Evolutionary conservation across 257 asterid species (phyloP), one percentile per base, ranked within the genome.

Genomic region (Hygrophila difformis): DNA sequence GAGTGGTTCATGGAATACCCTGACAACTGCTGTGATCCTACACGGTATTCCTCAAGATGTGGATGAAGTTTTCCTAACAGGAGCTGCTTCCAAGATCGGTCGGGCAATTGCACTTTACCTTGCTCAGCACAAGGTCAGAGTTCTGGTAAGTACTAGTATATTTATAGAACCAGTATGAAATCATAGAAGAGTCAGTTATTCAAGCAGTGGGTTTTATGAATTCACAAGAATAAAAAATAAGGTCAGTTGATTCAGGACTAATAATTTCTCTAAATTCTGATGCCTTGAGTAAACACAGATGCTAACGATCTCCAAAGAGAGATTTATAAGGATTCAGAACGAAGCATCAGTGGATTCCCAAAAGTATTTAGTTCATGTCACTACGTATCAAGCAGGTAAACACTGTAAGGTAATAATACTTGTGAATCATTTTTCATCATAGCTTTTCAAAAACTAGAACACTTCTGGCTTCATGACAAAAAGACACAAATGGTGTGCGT

Each of bases 61-160:
- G 5, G 55, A 61, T 12, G 93, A 83, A 70, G 95, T 87, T 53
- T 87, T 87, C 80, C 59, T 83, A 59, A 78, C 97, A 1, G 95
- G 95, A 18, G 79, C 97, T 8, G 83, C 97, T 41, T 87, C 97
- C 29, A 87, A 87, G 74, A 88, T 87, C 8, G 97, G 97, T n/a
- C 64, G 97, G 65, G 97, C 88, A 43, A 65, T 87, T 14, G 87
- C 88, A 38, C 76, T 87, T 47, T 78, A 87, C 50, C 89, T 87
- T 58, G 81, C 88, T 39, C 85, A 67, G 26, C 61, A 64, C 8
- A 71, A 77, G 61, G 83, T 87, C 57, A 73, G 73, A 61, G 78
- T 87, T 59, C 39, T 83, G 79, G 97, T 87, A 72, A 56, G 78
- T 18, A 50, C 18, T n/a, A n/a, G n/a, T n/a, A n/a, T n/a, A n/a